phyloP scores from a whole-genome alignment of 139 green algal species.

The Tetradesmus obliquus region DNA sequence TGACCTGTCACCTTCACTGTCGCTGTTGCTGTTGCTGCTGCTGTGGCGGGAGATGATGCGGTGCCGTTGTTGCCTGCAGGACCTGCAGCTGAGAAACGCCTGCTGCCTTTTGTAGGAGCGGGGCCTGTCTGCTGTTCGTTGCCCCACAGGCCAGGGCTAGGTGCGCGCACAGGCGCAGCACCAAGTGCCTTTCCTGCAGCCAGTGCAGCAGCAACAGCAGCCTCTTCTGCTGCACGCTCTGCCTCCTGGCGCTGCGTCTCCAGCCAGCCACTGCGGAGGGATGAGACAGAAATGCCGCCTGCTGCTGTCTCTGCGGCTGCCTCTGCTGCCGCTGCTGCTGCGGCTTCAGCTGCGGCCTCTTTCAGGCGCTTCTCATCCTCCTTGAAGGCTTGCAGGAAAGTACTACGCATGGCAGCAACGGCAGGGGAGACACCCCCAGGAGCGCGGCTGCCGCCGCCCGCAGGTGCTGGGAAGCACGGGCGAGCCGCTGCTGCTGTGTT shows the following conservation, averaged over 20 bases:
- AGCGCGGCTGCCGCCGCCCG: too few species aligned
- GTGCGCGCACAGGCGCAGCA: not conserved
- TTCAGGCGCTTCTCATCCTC: not conserved
- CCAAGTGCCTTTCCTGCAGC: not conserved
- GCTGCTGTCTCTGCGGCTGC: not conserved
- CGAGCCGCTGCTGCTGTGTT: not conserved
- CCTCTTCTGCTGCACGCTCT: not conserved
- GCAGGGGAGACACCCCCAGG: not conserved
- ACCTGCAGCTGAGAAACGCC: not conserved
- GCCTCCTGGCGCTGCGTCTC: not conserved
- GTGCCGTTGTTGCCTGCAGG: not conserved
- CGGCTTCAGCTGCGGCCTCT: not conserved
- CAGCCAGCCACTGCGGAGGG: not conserved
- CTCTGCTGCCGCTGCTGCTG: not conserved
- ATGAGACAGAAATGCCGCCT: not conserved
- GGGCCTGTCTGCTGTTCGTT: not conserved
- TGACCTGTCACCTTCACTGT: not conserved
- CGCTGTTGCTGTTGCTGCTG: not conserved
- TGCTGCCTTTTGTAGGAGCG: not conserved
- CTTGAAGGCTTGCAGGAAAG: not conserved
- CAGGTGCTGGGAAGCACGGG: not conserved
- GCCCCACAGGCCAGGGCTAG: not conserved
- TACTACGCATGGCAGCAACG: not conserved
- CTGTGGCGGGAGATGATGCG: not conserved
- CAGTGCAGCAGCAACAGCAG: not conserved